phyloP scores from a whole-genome alignment of 2,329 filamentous ascomycete species.

The Cyphellophora attinorum region DNA sequence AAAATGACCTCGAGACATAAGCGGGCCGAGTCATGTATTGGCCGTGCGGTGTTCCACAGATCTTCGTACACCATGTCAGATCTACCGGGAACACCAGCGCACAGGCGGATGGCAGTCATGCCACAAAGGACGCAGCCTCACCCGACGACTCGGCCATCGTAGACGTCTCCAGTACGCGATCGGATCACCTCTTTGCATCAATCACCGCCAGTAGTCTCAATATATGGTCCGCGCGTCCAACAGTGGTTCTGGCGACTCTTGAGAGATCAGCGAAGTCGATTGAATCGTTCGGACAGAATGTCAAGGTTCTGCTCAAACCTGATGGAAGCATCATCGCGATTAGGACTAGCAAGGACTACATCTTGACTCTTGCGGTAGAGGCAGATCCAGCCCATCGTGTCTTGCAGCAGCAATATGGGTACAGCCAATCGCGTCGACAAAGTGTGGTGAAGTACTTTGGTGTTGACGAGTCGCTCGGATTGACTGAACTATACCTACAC shows the following conservation, averaged over 20 bases:
- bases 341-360: constrained; percentile 72
- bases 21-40: constrained; percentile 32
- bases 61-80: constrained; percentile 39
- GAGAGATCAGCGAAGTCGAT: constrained; percentile 73
- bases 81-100: too few species aligned
- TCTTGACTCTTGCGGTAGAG: constrained; percentile 89
- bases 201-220: constrained; percentile 77
- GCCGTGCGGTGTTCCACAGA: constrained; percentile 40
- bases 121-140: too few species aligned
- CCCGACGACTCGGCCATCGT: constrained; percentile 48
- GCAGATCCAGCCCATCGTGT: constrained; percentile 74
- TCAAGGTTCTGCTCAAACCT: constrained; percentile 74
- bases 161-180: constrained; percentile 66
- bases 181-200: constrained; percentile 75
- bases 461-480: constrained; percentile 70
- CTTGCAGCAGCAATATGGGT: constrained; percentile 64
- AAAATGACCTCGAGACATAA: constrained; percentile 13
- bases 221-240: constrained; percentile 97
- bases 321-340: constrained; percentile 89
- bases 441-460: constrained; percentile 47
- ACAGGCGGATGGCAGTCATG: too few species aligned
- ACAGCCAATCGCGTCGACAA: constrained; percentile 36
- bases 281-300: constrained; percentile 73
- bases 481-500: constrained; percentile 77
- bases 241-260: constrained; percentile 76